These are phyloP conservation scores for Coniochaeta sp. DNA, from an alignment of 2,329 filamentous ascomycete genomes.

Conservation along the genomic window DNA sequence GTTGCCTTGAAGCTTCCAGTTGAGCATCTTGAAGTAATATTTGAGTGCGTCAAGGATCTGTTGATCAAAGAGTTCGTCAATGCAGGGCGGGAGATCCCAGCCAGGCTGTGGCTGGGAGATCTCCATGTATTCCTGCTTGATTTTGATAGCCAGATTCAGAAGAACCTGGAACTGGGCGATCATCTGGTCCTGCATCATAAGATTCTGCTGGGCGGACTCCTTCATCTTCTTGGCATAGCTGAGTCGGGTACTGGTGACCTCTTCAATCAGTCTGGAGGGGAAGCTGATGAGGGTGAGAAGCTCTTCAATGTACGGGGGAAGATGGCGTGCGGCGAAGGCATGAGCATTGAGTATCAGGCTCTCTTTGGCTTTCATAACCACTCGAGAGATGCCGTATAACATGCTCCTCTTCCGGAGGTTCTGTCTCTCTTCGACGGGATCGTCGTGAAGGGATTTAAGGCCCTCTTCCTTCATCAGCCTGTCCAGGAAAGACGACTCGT, in stretches of 20 bases:
- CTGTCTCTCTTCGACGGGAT: conserved; percentile 38
- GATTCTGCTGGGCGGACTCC: conserved; percentile 84
- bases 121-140: conserved; percentile 80
- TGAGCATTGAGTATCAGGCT: conserved; percentile 83
- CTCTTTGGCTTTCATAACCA: conserved; percentile 88
- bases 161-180: conserved; percentile 93
- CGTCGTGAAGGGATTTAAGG: conserved; percentile 81
- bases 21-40: conserved; percentile 98
- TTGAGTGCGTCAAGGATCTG: conserved; percentile 89
- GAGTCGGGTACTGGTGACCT: conserved; percentile 87
- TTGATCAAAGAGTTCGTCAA: conserved; percentile 91
- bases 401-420: conserved; percentile 59
- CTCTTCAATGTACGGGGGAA: conserved; percentile 95
- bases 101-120: conserved; percentile 83
- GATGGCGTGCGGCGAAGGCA: conserved; percentile 78
- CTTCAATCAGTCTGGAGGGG: conserved; percentile 88
- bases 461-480: conserved; percentile 93
- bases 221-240: conserved; percentile 94
- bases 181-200: conserved; percentile 96
- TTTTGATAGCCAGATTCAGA: conserved; percentile 82
- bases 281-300: conserved; percentile 95
- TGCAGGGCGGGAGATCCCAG: conserved; percentile 92
- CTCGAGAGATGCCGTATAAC: conserved; percentile 72
- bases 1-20: conserved; percentile 95
- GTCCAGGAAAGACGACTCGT: conserved; percentile 91